Percentiles rank a stretch among this genome's conserved stretches.
phyloP scores from a whole-genome alignment of 176 grass and related monocot species.

The Triticum turgidum region DNA sequence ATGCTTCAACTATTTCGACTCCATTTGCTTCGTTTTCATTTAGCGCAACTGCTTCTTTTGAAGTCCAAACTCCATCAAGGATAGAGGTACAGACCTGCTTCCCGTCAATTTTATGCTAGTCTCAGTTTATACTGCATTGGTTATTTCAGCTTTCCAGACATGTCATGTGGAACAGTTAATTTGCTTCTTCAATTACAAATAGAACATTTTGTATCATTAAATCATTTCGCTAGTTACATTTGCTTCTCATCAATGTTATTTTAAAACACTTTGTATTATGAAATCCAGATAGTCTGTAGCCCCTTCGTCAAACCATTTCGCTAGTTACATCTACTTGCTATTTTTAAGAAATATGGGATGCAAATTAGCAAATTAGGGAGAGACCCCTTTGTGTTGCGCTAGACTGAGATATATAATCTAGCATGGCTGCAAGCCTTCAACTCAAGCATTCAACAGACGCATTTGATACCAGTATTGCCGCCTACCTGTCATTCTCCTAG shows the following conservation, averaged over 20 bases:
- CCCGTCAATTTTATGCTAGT: neutral
- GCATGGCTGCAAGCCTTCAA: neutral
- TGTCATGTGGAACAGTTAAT: neutral
- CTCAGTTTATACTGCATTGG: neutral
- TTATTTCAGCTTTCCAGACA: neutral
- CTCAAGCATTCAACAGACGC: neutral
- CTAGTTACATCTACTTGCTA: neutral
- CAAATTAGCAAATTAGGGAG: neutral
- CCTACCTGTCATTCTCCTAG: neutral
- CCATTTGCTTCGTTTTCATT: slow-evolving; percentile 86
- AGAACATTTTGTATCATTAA: neutral
- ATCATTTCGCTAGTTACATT: neutral
- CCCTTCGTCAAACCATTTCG: neutral
- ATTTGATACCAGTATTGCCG: neutral
- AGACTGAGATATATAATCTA: neutral
- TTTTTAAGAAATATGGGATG: neutral
- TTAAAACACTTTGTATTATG: neutral
- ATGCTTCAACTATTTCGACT: slow-evolving; percentile 67
- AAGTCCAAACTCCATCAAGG: slow-evolving; percentile 71
- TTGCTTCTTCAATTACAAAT: neutral
- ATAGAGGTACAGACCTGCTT: slow-evolving; percentile 59
- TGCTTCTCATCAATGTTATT: neutral
- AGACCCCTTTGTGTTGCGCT: neutral
- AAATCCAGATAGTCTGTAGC: neutral
- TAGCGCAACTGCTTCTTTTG: slow-evolving; percentile 85